Evolutionary conservation across 2,329 filamentous ascomycete genomes (phyloP).

Genomic region (Ceratocystis colombiana): DNA sequence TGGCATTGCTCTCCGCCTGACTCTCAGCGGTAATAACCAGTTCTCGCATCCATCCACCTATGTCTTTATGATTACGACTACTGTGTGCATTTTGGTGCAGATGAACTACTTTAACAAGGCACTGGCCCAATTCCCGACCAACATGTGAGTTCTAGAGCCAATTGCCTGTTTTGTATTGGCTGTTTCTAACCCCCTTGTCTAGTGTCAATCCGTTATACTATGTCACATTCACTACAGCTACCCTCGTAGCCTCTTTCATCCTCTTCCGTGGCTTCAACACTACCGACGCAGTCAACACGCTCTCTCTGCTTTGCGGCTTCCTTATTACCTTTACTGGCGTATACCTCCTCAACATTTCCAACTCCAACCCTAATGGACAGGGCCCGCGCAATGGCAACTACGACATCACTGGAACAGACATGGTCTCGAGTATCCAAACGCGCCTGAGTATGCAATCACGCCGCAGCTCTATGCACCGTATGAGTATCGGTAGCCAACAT

Average conservation of each 20-base stretch:
- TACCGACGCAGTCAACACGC: constrained; percentile 77
- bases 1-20: constrained; percentile 93
- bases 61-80: constrained; percentile 87
- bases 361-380: constrained; percentile 74
- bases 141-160: constrained; percentile 58
- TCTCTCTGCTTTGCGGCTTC: constrained; percentile 87
- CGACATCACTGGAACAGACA: constrained; percentile 82
- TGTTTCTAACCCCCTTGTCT: constrained; percentile 10
- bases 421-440: constrained; percentile 79
- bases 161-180: too few species aligned
- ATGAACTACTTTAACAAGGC: constrained; percentile 99
- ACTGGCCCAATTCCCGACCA: constrained; percentile 89
- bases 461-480: constrained; percentile 57
- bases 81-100: constrained; percentile 90
- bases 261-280: constrained; percentile 96
- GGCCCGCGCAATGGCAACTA: constrained; percentile 53
- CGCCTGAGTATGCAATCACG: constrained; percentile 86
- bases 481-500: constrained; percentile 53
- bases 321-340: constrained; percentile 91
- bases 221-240: constrained; percentile 92
- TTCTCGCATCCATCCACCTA: constrained; percentile 93
- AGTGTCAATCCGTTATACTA: constrained; percentile 96
- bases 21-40: constrained; percentile 85
- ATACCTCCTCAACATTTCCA: constrained; percentile 91
- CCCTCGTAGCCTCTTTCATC: constrained; percentile 88